Evolutionary conservation across 192 early-diverging fungal genomes (phyloP).

Genomic region (Backusella psychrophila): DNA sequence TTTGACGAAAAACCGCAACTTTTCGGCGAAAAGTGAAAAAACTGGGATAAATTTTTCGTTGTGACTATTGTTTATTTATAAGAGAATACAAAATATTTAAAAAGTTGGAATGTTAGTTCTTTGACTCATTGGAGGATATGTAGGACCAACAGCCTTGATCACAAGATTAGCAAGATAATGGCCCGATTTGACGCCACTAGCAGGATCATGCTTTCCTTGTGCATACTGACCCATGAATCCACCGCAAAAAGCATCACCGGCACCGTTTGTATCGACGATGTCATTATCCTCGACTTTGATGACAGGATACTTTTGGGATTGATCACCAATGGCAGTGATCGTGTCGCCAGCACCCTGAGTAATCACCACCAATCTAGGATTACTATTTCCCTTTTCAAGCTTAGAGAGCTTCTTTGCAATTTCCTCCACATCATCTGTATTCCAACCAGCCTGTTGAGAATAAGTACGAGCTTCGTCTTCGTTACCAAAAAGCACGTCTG

Average conservation of each 20-base stretch:
- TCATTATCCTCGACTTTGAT: conserved; percentile 56
- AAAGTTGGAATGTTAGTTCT: conserved; percentile 24
- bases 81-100: conserved; percentile 12
- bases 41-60: no score
- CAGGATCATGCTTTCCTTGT: conserved; percentile 62
- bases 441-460: conserved; percentile 66
- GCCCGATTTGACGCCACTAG: conserved; percentile 74
- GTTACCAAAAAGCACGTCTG: conserved; percentile 95
- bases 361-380: conserved; percentile 85
- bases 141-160: conserved; percentile 75
- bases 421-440: conserved; percentile 69
- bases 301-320: conserved; percentile 59
- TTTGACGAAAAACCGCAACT: no score
- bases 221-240: conserved; percentile 87
- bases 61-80: neutral
- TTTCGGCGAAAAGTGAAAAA: no score
- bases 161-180: conserved; percentile 89
- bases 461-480: conserved; percentile 90
- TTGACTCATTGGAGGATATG: conserved; percentile 53
- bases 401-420: conserved; percentile 81
- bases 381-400: conserved; percentile 75
- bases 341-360: conserved; percentile 85
- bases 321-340: conserved; percentile 65
- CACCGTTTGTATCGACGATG: conserved; percentile 96
- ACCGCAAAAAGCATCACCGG: conserved; percentile 95